phyloP scores from a whole-genome alignment of 345 rosid genomes.

The Cardiospermum halicacabum region DNA sequence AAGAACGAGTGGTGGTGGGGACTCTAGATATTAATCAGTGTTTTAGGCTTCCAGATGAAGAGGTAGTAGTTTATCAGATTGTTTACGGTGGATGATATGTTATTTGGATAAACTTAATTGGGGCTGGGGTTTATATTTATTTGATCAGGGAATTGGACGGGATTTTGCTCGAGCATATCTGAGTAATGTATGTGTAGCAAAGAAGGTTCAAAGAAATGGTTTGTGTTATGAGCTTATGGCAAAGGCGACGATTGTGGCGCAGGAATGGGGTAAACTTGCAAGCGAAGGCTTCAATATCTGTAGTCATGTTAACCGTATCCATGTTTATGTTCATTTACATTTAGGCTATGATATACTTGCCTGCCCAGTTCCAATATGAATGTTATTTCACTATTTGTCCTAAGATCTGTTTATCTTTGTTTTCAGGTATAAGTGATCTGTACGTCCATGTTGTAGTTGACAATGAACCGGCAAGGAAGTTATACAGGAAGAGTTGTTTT shows the following conservation, averaged over 20 bases:
- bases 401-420: background rate
- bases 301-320: background rate
- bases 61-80: constrained; percentile 42
- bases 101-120: background rate
- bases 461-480: constrained; percentile 77
- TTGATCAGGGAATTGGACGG: constrained; percentile 50
- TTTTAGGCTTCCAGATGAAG: constrained; percentile 77
- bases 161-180: constrained; percentile 77
- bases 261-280: constrained; percentile 66
- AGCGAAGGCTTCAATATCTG: too few species aligned
- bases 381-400: too few species aligned
- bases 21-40: constrained; percentile 90
- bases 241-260: constrained; percentile 57
- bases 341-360: too few species aligned
- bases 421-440: constrained; percentile 77
- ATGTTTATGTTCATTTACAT: background rate
- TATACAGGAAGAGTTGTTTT: constrained; percentile 76
- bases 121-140: too few species aligned
- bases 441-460: constrained; percentile 83
- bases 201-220: constrained; percentile 75
- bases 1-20: constrained; percentile 83
- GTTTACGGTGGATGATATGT: too few species aligned
- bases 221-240: constrained; percentile 53
- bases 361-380: too few species aligned
- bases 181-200: constrained; percentile 86